A percentile compares a stretch with the other conserved stretches of the same genome.
phyloP scores from a whole-genome alignment of 2,329 filamentous ascomycete species.

The Pseudogymnoascus sp. region DNA sequence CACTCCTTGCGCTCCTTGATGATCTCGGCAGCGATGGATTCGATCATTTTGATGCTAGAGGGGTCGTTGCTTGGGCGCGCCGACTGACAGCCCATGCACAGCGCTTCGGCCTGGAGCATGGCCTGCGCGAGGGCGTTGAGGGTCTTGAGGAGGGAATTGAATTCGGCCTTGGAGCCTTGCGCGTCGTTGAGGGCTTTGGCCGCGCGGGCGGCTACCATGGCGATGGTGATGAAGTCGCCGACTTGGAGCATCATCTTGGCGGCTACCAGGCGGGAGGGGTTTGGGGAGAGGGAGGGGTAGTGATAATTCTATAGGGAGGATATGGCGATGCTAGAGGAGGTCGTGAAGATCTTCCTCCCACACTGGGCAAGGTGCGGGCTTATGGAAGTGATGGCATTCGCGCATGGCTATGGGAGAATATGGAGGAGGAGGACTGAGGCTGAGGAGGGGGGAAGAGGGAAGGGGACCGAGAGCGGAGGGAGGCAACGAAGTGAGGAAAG shows the following conservation, averaged over 20 bases:
- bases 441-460: not conserved
- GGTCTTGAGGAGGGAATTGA: not conserved
- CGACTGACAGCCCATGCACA: slow-evolving; percentile 1
- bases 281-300: not conserved
- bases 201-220: not conserved
- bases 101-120: not conserved
- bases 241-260: slow-evolving; percentile 3
- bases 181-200: not conserved
- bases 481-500: not conserved
- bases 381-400: not conserved
- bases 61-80: not conserved
- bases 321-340: not conserved
- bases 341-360: not conserved
- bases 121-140: not conserved
- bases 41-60: not conserved
- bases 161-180: not conserved
- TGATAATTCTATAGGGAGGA: not conserved
- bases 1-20: slow-evolving; percentile 2
- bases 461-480: not conserved
- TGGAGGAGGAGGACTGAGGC: not conserved
- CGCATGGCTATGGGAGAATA: not conserved
- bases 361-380: not conserved
- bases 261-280: not conserved
- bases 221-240: not conserved
- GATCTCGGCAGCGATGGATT: not conserved